Percentiles rank a stretch among this genome's conserved stretches.
phyloP scores from a whole-genome alignment of 2,329 filamentous ascomycete genomes.

The Coniella lustricola region DNA sequence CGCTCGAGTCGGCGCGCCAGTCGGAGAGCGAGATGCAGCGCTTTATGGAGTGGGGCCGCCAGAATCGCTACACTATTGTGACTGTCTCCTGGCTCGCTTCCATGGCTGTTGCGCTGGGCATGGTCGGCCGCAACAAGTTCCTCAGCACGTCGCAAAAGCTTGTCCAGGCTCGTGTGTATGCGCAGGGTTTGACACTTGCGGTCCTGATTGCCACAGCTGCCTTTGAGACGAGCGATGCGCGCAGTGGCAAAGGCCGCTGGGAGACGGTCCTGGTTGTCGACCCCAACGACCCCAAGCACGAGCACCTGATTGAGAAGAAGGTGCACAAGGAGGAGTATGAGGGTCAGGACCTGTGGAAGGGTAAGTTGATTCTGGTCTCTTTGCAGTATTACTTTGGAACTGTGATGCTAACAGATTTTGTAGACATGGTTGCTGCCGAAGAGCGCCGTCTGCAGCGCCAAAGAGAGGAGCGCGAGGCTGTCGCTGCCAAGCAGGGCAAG shows the following conservation, averaged over 20 bases:
- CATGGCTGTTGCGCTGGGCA: slow-evolving; percentile 65
- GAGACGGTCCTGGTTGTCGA: slow-evolving; percentile 77
- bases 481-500: slow-evolving; percentile 10
- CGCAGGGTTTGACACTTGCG: slow-evolving; percentile 79
- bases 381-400: not conserved
- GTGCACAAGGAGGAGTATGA: slow-evolving; percentile 81
- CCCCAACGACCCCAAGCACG: slow-evolving; percentile 74
- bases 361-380: slow-evolving; percentile 38
- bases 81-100: slow-evolving; percentile 73
- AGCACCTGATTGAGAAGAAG: slow-evolving; percentile 77
- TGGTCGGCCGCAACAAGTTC: slow-evolving; percentile 73
- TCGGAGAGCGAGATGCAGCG: slow-evolving; percentile 42
- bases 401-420: slow-evolving; percentile 15
- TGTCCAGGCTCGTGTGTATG: slow-evolving; percentile 90
- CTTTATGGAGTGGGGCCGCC: slow-evolving; percentile 64
- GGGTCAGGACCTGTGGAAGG: slow-evolving; percentile 90
- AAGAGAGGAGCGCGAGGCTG: slow-evolving; percentile 28
- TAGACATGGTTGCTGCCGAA: slow-evolving; percentile 78
- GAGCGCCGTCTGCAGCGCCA: slow-evolving; percentile 49
- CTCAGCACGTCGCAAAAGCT: slow-evolving; percentile 76
- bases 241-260: slow-evolving; percentile 69
- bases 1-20: slow-evolving; percentile 46
- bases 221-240: slow-evolving; percentile 74
- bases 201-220: slow-evolving; percentile 76
- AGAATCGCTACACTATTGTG: slow-evolving; percentile 83